A percentile compares a stretch with the other conserved stretches of the same genome.
These are phyloP conservation scores for Syzygium aromaticum DNA, from an alignment of 345 rosid species.

Conservation along the genomic window DNA sequence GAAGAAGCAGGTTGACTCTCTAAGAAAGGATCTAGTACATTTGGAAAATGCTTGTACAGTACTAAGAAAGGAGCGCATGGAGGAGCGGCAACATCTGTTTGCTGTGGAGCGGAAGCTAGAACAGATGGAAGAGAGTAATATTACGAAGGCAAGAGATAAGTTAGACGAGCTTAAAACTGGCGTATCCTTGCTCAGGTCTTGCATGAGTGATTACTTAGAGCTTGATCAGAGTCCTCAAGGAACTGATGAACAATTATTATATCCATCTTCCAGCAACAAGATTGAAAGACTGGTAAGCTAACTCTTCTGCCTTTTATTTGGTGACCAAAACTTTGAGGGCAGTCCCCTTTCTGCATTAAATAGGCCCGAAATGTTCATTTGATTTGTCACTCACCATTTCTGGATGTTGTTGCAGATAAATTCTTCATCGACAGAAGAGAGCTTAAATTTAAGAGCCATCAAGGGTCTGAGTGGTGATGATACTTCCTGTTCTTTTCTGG, in stretches of 20 bases:
- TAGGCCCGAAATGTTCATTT: neutral
- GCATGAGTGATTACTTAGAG: slow-evolving; percentile 32
- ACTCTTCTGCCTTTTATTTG: neutral
- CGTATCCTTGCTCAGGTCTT: slow-evolving; percentile 47
- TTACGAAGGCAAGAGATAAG: slow-evolving; percentile 46
- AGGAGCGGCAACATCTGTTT: slow-evolving; percentile 38
- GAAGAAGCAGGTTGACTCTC: slow-evolving; percentile 28
- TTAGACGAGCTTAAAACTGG: slow-evolving; percentile 54
- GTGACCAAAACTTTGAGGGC: neutral
- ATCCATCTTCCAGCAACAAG: slow-evolving; percentile 8
- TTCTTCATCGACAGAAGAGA: slow-evolving; percentile 3
- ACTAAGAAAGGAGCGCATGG: slow-evolving; percentile 33
- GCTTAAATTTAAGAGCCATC: slow-evolving; percentile 2
- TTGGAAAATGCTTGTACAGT: slow-evolving; percentile 33
- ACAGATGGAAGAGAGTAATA: slow-evolving; percentile 45
- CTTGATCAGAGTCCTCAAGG: slow-evolving; percentile 19
- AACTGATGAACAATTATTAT: slow-evolving; percentile 12
- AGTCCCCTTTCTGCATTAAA: neutral
- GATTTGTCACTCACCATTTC: neutral
- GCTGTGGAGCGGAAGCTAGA: slow-evolving; percentile 44
- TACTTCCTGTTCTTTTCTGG: slow-evolving; percentile 19
- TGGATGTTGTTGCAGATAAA: slow-evolving; percentile 33
- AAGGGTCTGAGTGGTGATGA: slow-evolving; percentile 19
- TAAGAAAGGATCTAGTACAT: slow-evolving; percentile 34
- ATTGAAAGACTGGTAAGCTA: slow-evolving; percentile 52